Evolutionary conservation across 768 basidiomycete species (phyloP), one percentile per base, ranked within the genome.

Genomic region (Ramaria sp.): DNA sequence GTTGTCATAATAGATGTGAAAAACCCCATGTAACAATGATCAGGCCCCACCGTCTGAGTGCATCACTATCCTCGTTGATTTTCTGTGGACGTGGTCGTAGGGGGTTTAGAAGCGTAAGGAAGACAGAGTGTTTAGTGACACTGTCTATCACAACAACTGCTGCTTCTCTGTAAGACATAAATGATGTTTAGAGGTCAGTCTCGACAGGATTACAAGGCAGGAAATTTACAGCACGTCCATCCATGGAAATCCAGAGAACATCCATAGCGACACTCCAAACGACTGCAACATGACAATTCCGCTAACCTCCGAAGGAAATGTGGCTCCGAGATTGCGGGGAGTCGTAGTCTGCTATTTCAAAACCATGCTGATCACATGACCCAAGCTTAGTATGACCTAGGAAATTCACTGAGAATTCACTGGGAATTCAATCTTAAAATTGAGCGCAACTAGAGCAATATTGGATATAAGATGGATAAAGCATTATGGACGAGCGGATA

Each of bases 231-330:
- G 71, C 68, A 3, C 58, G 58, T 1, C 75, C 75, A 7, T 70
- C 65, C 2, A 70, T 65, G 7, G 70, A 63, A 8, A 81, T 60
- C 73, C 77, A 80, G 16, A 87, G 66, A 9, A 86, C 64, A 60
- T 86, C 84, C 30, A 85, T 56, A 56, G 67, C 3, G 77, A 76
- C 38, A 73, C 56, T 3, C 84, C 83, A 58, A 83, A 82, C 8
- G 72, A 68, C 60, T 79, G 76, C 7, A 68, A 51, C 38, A 85
- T 67, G 0, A 76, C 71, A 27, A 81, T 77, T 60, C 82, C 79
- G 20, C 62, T 2, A 70, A 56, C 63, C 79, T 82, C 18, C 82
- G 68, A 25, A 84, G 60, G 41, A 65, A 65, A 6, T 83, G 67
- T 16, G 63, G 67, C 25, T 81, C 77, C 22, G 63, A 22, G 18